A percentile compares a stretch with the other conserved stretches of the same genome.
Evolutionary conservation across 2,329 filamentous ascomycete genomes (phyloP).

Genomic region (Monilinia aucupariae): DNA sequence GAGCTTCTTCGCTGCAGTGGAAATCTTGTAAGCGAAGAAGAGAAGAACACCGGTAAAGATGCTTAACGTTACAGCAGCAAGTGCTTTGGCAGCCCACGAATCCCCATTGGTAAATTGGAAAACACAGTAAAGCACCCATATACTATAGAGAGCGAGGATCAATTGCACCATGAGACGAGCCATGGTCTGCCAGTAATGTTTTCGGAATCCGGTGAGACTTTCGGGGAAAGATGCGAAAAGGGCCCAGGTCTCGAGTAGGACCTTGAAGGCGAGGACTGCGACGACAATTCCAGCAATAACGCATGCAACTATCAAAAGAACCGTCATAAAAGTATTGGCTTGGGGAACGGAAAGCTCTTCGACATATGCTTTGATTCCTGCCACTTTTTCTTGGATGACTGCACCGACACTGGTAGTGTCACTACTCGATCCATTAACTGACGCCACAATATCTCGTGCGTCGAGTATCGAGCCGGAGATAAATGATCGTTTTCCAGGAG

Average conservation of each 20-base stretch:
- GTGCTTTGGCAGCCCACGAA: constrained; percentile 82
- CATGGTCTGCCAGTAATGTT: constrained; percentile 93
- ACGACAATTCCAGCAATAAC: constrained; percentile 78
- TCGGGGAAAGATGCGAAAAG: constrained; percentile 84
- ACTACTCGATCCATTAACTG: constrained; percentile 38
- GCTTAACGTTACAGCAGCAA: constrained; percentile 75
- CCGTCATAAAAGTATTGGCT: constrained; percentile 93
- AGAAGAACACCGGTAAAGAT: constrained; percentile 75
- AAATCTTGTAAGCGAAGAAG: constrained; percentile 84
- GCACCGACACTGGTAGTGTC: constrained; percentile 27
- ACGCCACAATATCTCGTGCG: constrained; percentile 49
- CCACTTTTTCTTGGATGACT: constrained; percentile 49
- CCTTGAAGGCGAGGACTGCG: constrained; percentile 82
- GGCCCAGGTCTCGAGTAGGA: constrained; percentile 85
- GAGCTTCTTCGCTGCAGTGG: constrained; percentile 64
- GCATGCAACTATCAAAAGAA: constrained; percentile 82
- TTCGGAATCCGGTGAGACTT: constrained; percentile 74
- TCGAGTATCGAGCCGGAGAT: constrained; percentile 43
- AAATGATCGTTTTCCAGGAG: constrained; percentile 50
- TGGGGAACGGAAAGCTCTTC: constrained; percentile 79
- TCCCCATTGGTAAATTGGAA: constrained; percentile 93
- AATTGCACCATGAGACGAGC: constrained; percentile 83
- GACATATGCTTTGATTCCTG: constrained; percentile 76
- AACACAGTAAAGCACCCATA: constrained; percentile 93
- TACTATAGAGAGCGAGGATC: constrained; percentile 84